phyloP scores from a whole-genome alignment of 2,329 filamentous ascomycete species.

The Didymellaceae sp. region DNA sequence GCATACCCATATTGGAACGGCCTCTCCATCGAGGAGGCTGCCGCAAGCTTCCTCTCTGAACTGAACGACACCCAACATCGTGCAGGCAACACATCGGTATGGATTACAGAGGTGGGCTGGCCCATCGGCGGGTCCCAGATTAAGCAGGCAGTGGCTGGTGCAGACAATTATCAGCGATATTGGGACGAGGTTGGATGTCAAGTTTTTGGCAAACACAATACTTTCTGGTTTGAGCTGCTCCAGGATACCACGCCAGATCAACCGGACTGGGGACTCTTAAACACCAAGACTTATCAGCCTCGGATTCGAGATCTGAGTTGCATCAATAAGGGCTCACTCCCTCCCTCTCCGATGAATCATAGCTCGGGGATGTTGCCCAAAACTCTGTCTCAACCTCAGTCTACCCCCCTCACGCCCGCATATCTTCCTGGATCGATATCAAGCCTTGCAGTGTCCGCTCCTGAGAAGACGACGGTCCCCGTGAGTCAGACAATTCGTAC shows the following conservation, averaged over 20 bases:
- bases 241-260: constrained; percentile 29
- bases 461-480: no score
- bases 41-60: constrained; percentile 43
- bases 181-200: constrained; percentile 42
- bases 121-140: constrained; percentile 26
- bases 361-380: not conserved
- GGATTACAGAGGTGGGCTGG: constrained; percentile 48
- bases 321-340: not conserved
- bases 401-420: not conserved
- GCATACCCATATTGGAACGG: constrained; percentile 44
- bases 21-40: constrained; percentile 43
- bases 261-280: constrained; percentile 38
- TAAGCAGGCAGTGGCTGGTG: constrained; percentile 23
- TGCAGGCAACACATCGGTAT: constrained; percentile 34
- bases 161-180: constrained; percentile 34
- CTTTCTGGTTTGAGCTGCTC: constrained; percentile 43
- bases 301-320: constrained; percentile 33
- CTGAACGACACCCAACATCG: constrained; percentile 29
- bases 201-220: constrained; percentile 39
- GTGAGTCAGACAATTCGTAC: not conserved
- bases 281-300: constrained; percentile 20
- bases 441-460: no score
- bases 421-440: no score
- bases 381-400: not conserved
- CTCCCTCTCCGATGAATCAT: not conserved